Percentiles rank a stretch among this genome's conserved stretches.
Evolutionary conservation across 495 filamentous ascomycete genomes (phyloP).

Genomic region (Aspergillus heteromorphus): DNA sequence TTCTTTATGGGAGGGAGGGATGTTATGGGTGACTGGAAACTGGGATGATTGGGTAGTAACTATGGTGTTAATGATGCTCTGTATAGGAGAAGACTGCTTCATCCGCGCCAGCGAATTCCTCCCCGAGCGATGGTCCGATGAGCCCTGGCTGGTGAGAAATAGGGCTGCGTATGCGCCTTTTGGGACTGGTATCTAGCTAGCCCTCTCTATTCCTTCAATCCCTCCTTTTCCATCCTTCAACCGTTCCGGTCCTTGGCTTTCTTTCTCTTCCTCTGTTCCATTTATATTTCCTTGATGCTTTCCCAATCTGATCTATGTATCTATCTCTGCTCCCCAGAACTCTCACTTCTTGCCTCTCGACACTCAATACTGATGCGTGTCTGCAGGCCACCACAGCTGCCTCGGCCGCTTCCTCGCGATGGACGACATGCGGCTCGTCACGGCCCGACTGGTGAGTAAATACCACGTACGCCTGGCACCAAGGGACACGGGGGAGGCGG

Average conservation of each 20-base stretch:
- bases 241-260: too few species aligned
- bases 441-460: constrained; percentile 34
- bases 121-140: constrained; percentile 50
- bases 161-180: constrained; percentile 50
- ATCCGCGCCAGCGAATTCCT: constrained; percentile 37
- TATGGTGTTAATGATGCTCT: too few species aligned
- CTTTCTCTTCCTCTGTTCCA: constrained; percentile 9
- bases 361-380: too few species aligned
- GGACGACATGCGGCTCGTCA: constrained; percentile 42
- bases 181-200: constrained; percentile 25
- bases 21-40: not conserved
- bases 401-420: constrained; percentile 47
- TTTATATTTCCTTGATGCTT: too few species aligned
- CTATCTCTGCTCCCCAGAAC: too few species aligned
- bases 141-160: constrained; percentile 44
- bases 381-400: constrained; percentile 27
- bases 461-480: constrained; percentile 40
- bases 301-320: too few species aligned
- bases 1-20: not conserved
- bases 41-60: not conserved
- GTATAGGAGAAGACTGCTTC: constrained; percentile 30
- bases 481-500: constrained; percentile 31
- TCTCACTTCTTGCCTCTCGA: too few species aligned
- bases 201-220: not conserved
- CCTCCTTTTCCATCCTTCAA: too few species aligned